Base-by-base conservation (phyloP, 1,139 yeast genomes). In the Geotrichum phurueaensis region DNA sequence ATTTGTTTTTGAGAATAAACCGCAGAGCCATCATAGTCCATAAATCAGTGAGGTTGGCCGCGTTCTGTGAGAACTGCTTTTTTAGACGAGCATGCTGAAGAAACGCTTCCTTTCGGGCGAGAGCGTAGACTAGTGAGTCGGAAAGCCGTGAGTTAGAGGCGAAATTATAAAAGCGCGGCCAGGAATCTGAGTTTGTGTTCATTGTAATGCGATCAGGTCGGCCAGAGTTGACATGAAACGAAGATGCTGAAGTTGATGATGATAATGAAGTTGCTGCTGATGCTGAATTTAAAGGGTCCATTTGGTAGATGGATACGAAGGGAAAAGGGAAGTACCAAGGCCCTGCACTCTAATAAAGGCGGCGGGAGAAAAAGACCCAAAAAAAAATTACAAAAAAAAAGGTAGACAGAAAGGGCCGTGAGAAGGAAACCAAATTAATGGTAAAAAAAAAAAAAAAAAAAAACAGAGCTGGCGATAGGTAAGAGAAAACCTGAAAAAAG, bases 11-110 rank as follows among this genome's bases (percentile, higher is more conserved):
- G 39, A 71, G 56, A 36, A 70, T 47, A 57, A 65, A 71, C 22
- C 74, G 61, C 53, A 70, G 54, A 3, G 72, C 71, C 71, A 70
- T 71, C 65, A 71, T 71, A 15, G 71, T 66, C 75, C 75, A 72
- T 36, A 72, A 64, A 53, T 72, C 75, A 18, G 71, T 67, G 12
- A 70, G 65, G 33, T 67, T 68, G 53, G 62, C 54, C 13, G 51
- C 22, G 18, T 20, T 58, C 23, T 48, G 54, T 58, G 65, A 50
- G 56, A 56, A 43, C 63, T 56, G 31, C 56, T 62, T 60, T 25
- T 54, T 57, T n/a, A 39, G 7, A 2, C 18, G 18, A 48, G 65
- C 62, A 60, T 67, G 71, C 60, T 71, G 75, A 31, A 69, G 60
- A 69, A 70, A 72, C 2, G 74, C 74, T 54, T 72, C 75, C 56